Conservation (phyloP, 2,329 filamentous ascomycete genomes). For the Moelleriella libera region DNA sequence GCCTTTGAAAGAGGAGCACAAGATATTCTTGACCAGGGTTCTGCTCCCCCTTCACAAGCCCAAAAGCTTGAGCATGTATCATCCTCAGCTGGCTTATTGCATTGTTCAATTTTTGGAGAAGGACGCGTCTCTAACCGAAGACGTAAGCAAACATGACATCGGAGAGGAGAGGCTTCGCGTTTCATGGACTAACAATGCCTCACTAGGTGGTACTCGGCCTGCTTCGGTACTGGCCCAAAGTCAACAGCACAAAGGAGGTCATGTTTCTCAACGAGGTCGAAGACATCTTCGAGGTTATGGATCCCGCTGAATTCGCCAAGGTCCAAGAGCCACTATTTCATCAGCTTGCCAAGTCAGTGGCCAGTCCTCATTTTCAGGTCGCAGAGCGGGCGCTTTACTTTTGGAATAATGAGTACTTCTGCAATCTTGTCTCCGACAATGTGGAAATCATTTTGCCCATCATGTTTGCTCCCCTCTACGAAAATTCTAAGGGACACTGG, state of each 20-base stretch:
- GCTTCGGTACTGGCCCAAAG: slow-evolving; percentile 95
- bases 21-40: slow-evolving; percentile 89
- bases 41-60: slow-evolving; percentile 92
- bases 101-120: slow-evolving; percentile 99
- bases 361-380: slow-evolving; percentile 97
- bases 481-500: slow-evolving; percentile 99
- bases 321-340: slow-evolving; percentile 97
- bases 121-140: slow-evolving; percentile 91
- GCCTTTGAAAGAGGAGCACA: slow-evolving; percentile 95
- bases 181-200: background rate
- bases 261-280: slow-evolving; percentile 99
- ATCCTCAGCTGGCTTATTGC: slow-evolving; percentile 94
- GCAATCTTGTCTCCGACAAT: slow-evolving; percentile 96
- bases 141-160: slow-evolving; percentile 40
- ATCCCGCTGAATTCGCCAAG: slow-evolving; percentile 95
- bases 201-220: slow-evolving; percentile 81
- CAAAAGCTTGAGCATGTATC: slow-evolving; percentile 99
- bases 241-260: slow-evolving; percentile 98
- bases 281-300: slow-evolving; percentile 99
- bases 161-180: background rate
- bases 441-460: slow-evolving; percentile 97
- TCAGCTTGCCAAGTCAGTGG: slow-evolving; percentile 92
- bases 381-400: slow-evolving; percentile 96
- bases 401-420: slow-evolving; percentile 99
- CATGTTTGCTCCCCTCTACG: slow-evolving; percentile 97